A percentile compares a stretch with the other conserved stretches of the same genome.
Conservation (phyloP, 73 alveolate species). For the Symbiodinium natans region DNA sequence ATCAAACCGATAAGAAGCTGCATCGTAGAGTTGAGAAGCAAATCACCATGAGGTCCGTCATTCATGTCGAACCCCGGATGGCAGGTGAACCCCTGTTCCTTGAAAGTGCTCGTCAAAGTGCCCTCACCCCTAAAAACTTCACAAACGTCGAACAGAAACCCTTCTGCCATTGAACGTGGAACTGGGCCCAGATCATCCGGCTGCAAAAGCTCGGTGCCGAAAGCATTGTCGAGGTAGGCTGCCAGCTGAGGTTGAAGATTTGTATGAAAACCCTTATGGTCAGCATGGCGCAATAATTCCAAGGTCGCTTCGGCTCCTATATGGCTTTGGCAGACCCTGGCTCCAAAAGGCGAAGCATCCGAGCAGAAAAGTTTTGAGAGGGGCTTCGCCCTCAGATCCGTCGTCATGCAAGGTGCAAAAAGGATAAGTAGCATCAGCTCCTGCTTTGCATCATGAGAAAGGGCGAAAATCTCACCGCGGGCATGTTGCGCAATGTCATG, state of each 20-base stretch:
- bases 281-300: not conserved
- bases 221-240: not conserved
- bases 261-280: not conserved
- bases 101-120: not conserved
- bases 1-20: not conserved
- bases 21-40: not conserved
- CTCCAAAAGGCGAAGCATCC: not conserved
- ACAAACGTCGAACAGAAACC: not conserved
- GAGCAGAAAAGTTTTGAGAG: not conserved
- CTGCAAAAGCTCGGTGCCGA: not conserved
- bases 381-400: not conserved
- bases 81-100: not conserved
- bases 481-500: not conserved
- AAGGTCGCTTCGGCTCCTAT: not conserved
- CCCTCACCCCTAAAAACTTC: not conserved
- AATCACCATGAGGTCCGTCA: not conserved
- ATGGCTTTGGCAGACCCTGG: not conserved
- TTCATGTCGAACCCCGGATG: not conserved
- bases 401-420: not conserved
- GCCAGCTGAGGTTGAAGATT: not conserved
- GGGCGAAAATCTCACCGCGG: not conserved
- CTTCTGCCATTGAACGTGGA: not conserved
- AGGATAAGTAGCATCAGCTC: not conserved
- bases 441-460: not conserved
- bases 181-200: not conserved